phyloP scores from a whole-genome alignment of 2,329 filamentous ascomycete genomes.

The Claviceps sp. region DNA sequence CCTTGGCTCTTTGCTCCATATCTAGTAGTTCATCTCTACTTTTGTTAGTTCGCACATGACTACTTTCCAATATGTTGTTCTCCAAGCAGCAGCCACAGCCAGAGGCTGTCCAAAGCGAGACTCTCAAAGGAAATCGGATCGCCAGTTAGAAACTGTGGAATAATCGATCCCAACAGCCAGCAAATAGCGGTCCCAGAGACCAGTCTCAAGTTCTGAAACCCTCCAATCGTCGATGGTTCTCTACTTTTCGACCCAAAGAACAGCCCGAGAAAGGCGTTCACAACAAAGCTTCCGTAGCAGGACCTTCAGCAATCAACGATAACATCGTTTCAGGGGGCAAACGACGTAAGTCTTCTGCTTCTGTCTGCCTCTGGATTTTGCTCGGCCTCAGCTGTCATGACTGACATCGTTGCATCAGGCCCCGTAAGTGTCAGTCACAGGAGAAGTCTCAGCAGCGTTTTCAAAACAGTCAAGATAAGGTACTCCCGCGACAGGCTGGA shows the following conservation, averaged over 20 bases:
- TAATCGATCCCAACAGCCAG: slow-evolving; percentile 9
- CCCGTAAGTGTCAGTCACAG: slow-evolving; percentile 9
- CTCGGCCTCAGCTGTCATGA: background rate
- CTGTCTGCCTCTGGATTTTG: background rate
- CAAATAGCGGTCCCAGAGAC: slow-evolving; percentile 1
- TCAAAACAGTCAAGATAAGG: slow-evolving; percentile 16
- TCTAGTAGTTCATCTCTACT: slow-evolving; percentile 4
- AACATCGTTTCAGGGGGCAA: background rate
- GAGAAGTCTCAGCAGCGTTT: slow-evolving; percentile 17
- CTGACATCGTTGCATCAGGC: slow-evolving; percentile 1
- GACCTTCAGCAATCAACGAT: background rate
- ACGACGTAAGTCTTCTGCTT: background rate
- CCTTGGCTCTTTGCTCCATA: slow-evolving; percentile 3
- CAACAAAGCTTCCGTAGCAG: background rate
- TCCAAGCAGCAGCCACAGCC: slow-evolving; percentile 8
- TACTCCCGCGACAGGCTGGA: slow-evolving; percentile 13
- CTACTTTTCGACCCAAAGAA: slow-evolving; percentile 7
- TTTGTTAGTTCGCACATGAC: slow-evolving; percentile 5
- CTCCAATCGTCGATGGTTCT: slow-evolving; percentile 9
- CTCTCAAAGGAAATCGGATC: slow-evolving; percentile 5
- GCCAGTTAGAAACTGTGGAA: slow-evolving; percentile 17
- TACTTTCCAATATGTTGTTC: slow-evolving; percentile 12
- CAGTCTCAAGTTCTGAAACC: slow-evolving; percentile 1
- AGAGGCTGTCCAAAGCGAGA: slow-evolving; percentile 4
- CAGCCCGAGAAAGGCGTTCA: background rate